phyloP scores from a whole-genome alignment of 805 yeast genomes.

The Barnettozyma wickerhamii region DNA sequence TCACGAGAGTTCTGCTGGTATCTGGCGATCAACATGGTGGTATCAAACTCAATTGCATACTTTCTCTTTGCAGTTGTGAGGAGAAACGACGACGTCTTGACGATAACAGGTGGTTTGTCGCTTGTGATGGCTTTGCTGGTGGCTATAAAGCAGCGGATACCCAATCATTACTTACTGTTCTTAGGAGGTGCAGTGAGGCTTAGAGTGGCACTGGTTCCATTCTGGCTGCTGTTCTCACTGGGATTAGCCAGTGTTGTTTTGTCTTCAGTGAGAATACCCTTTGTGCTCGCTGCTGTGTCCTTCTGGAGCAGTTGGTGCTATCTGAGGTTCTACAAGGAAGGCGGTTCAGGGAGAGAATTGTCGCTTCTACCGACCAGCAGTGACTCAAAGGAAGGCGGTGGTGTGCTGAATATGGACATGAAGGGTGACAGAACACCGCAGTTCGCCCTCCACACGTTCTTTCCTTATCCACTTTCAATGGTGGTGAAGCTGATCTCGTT shows the following conservation, averaged over 20 bases:
- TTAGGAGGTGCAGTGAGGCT: constrained; percentile 42
- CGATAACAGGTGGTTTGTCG: constrained; percentile 17
- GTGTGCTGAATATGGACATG: constrained; percentile 1
- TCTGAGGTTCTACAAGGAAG: constrained; percentile 35
- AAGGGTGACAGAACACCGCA: constrained; percentile 24
- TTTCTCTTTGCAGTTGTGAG: too few species aligned
- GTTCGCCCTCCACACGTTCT: constrained; percentile 34
- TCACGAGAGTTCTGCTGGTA: constrained; percentile 41
- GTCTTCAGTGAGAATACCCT: constrained; percentile 2
- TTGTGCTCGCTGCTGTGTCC: constrained; percentile 23
- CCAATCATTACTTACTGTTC: constrained; percentile 46
- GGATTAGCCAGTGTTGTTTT: constrained; percentile 12
- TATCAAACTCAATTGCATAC: constrained; percentile 39
- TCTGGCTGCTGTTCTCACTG: constrained; percentile 26
- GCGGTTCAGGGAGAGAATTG: constrained; percentile 40
- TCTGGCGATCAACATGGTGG: constrained; percentile 30
- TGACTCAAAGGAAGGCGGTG: constrained; percentile 21
- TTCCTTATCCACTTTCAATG: constrained; percentile 36
- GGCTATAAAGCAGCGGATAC: constrained; percentile 51
- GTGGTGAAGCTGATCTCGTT: constrained; percentile 22
- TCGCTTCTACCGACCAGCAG: constrained; percentile 37
- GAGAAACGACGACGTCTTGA: constrained; percentile 7
- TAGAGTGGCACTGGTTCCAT: constrained; percentile 22
- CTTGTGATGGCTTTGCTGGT: constrained; percentile 44
- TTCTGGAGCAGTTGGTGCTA: constrained; percentile 37